Base-by-base conservation (phyloP, 2,329 filamentous ascomycete species). In the Aspergillus candidus region DNA sequence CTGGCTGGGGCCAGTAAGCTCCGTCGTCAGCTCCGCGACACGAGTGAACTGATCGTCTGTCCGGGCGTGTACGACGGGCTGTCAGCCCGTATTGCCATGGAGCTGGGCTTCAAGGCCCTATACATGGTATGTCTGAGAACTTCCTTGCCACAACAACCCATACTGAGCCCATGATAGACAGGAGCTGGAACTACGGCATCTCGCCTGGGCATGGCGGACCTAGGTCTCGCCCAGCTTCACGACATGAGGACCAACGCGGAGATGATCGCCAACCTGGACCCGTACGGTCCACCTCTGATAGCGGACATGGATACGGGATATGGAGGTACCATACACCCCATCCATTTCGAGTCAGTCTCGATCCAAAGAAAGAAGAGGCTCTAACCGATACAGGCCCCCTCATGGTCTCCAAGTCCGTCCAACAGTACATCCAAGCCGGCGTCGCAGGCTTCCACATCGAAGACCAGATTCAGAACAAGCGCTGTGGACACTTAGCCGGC, bases 11-110 rank as follows among this genome's bases (percentile, higher is more conserved):
- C 60, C n/a, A 54, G 55, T 17, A 62, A 62, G 46, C 40, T 63
- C 32, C 59, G 59, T 7, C 51, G 54, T 3, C 54, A 58, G 46
- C 42, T 63, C 4, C 53, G 48, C 6, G 58, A 63, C 8, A 56
- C 56, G 3, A 54, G 57, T 22, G 57, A 60, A 4, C 38, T 62
- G 40, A 61, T 85, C 32, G 72, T 83, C 3, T 80, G 76, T 40
- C 82, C 81, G 0, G 82, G 82, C 29, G 81, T 86, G 2, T 84
- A 84, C 56, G 82, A 86, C 69, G 82, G 82, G 11, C 74, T 84
- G 43, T 80, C 79, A 2, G 80, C 82, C 0, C 71, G 82, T 1
- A 75, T 86, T 44, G 80, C 81, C 1, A 69, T 83, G 15, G 67
- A 72, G 34, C 70, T 78, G n/a, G 81, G 80, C 4, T 84, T 83